A percentile compares a stretch with the other conserved stretches of the same genome.
Conservation (phyloP, 257 asterid species). For the Eustoma russellianum region DNA sequence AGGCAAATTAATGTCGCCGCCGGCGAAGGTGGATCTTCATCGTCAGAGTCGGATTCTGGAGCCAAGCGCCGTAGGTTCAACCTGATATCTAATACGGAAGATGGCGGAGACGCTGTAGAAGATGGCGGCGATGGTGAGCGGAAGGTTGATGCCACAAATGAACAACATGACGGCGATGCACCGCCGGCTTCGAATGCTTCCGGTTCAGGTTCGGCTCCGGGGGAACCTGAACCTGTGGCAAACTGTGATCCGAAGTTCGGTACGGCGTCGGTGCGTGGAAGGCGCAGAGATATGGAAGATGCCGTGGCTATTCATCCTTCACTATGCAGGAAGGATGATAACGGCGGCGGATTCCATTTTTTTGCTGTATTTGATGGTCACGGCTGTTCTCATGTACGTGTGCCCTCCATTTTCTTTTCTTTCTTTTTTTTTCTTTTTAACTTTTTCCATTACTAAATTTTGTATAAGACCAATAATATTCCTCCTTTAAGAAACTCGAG, state of each 20-base stretch:
- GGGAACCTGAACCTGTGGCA: background rate
- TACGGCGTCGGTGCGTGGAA: constrained; percentile 51
- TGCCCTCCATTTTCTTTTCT: too few relatives aligned
- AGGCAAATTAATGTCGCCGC: constrained; percentile 25
- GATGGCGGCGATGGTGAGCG: constrained; percentile 3
- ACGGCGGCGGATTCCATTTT: constrained; percentile 27
- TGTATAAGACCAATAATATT: too few relatives aligned
- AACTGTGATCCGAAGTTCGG: constrained; percentile 38
- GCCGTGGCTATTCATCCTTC: constrained; percentile 58
- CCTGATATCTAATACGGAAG: background rate
- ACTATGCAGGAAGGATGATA: constrained; percentile 19
- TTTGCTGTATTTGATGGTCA: constrained; percentile 75
- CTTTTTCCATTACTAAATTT: too few relatives aligned
- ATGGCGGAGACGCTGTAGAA: constrained; percentile 21
- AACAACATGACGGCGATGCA: background rate
- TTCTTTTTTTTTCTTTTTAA: too few relatives aligned
- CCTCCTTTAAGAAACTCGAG: too few relatives aligned
- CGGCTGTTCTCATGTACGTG: constrained; percentile 88
- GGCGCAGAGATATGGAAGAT: constrained; percentile 79
- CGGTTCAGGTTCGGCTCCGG: constrained; percentile 11
- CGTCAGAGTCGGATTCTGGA: constrained; percentile 2
- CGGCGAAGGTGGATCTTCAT: background rate
- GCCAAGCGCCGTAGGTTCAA: constrained; percentile 32
- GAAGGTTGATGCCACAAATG: background rate
- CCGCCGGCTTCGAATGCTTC: constrained; percentile 7